Evolutionary conservation across 495 filamentous ascomycete genomes (phyloP).

Genomic region (Penicillium waksmanii): DNA sequence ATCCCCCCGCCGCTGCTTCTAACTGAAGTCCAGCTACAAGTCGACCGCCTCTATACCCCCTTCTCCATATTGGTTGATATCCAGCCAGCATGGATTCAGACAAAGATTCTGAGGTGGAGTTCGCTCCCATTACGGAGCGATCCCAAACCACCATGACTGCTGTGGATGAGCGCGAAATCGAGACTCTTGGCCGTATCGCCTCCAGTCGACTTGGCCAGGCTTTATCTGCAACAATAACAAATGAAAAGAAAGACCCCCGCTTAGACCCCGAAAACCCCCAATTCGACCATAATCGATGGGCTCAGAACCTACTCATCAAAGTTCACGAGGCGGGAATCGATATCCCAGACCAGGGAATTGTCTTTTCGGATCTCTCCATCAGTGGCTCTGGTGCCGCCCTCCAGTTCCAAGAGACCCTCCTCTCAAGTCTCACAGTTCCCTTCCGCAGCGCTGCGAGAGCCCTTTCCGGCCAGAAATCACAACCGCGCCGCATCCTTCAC

Average conservation of each 20-base stretch:
- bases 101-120: slow-evolving; percentile 22
- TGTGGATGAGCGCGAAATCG: slow-evolving; percentile 26
- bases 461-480: slow-evolving; percentile 26
- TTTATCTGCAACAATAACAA: slow-evolving; percentile 24
- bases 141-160: slow-evolving; percentile 17
- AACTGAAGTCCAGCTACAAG: too few species aligned
- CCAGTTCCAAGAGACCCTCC: slow-evolving; percentile 52
- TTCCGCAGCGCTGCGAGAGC: slow-evolving; percentile 37
- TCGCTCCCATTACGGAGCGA: slow-evolving; percentile 24
- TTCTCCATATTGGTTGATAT: neutral
- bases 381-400: slow-evolving; percentile 53
- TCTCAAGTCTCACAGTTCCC: slow-evolving; percentile 45
- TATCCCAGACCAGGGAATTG: slow-evolving; percentile 38
- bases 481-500: slow-evolving; percentile 34
- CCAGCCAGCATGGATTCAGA: slow-evolving; percentile 15
- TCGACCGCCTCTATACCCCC: neutral
- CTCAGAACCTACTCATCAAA: slow-evolving; percentile 39
- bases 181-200: slow-evolving; percentile 31
- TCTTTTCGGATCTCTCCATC: slow-evolving; percentile 53
- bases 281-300: slow-evolving; percentile 59
- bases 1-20: neutral
- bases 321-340: slow-evolving; percentile 42
- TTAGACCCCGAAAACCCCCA: slow-evolving; percentile 54
- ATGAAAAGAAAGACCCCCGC: slow-evolving; percentile 39
- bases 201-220: slow-evolving; percentile 31